phyloP scores from a whole-genome alignment of 805 yeast species.

The Candida ovalis region DNA sequence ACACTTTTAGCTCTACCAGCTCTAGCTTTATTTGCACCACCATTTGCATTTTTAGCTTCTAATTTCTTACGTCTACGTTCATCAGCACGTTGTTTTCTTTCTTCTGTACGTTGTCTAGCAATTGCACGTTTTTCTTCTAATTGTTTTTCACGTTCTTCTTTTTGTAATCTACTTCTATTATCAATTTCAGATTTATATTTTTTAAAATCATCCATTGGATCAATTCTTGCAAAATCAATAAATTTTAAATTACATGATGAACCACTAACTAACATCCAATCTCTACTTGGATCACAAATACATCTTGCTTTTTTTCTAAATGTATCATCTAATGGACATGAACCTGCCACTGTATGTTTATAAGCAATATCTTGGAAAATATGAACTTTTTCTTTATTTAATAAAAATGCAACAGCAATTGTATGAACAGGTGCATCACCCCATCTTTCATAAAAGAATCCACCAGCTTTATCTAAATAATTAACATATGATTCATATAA shows the following conservation, averaged over 20 bases:
- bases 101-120: constrained; percentile 20
- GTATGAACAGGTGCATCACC: constrained; percentile 68
- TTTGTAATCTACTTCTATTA: constrained; percentile 10
- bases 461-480: constrained; percentile 63
- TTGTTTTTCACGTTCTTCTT: constrained; percentile 5
- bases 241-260: constrained; percentile 27
- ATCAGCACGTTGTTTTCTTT: constrained; percentile 20
- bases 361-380: constrained; percentile 80
- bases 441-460: constrained; percentile 87
- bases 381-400: constrained; percentile 64
- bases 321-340: constrained; percentile 69
- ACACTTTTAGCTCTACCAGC: neutral
- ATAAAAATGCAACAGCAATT: constrained; percentile 37
- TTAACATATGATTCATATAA: constrained; percentile 59
- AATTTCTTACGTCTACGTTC: constrained; percentile 20
- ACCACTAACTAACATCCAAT: constrained; percentile 54
- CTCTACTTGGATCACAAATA: constrained; percentile 64
- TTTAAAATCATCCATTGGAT: constrained; percentile 20
- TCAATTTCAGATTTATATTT: constrained; percentile 17
- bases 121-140: constrained; percentile 12
- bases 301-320: constrained; percentile 58
- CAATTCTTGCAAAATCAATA: constrained; percentile 20
- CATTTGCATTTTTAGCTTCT: constrained; percentile 4
- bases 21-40: neutral
- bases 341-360: constrained; percentile 72